phyloP scores from a whole-genome alignment of 1,284 basidiomycete genomes.

The Bjerkandera adusta region DNA sequence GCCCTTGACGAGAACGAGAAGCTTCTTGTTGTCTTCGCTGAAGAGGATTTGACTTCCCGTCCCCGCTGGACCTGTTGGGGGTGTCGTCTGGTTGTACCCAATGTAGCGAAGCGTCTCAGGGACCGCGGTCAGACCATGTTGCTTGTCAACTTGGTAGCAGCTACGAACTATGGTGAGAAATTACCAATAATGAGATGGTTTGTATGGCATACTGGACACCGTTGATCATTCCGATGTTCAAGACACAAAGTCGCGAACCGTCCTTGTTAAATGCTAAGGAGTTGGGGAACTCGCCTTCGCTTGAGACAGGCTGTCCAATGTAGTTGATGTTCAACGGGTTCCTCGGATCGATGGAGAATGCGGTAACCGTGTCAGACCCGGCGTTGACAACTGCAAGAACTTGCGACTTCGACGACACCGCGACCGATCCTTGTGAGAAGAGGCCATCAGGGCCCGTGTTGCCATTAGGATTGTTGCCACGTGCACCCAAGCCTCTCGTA shows the following conservation, averaged over 20 bases:
- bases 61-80: conserved; percentile 36
- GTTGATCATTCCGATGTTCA: conserved; percentile 47
- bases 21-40: conserved; percentile 39
- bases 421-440: conserved; percentile 46
- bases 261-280: conserved; percentile 43
- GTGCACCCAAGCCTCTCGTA: conserved; percentile 39
- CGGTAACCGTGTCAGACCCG: conserved; percentile 45
- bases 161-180: conserved; percentile 23
- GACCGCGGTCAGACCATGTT: conserved; percentile 37
- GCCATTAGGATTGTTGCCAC: conserved; percentile 32
- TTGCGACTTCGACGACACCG: conserved; percentile 37
- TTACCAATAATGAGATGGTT: neutral
- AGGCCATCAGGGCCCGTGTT: conserved; percentile 45
- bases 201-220: conserved; percentile 38
- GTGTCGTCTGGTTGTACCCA: conserved; percentile 44
- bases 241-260: conserved; percentile 39
- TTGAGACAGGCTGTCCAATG: conserved; percentile 41
- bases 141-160: conserved; percentile 42
- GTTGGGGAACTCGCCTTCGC: conserved; percentile 48
- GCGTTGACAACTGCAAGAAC: conserved; percentile 46
- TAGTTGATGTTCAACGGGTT: conserved; percentile 39
- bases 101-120: conserved; percentile 40
- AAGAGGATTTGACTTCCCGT: conserved; percentile 44
- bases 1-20: conserved; percentile 48
- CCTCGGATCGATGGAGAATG: conserved; percentile 43